Conservation (phyloP, 768 basidiomycete species). For the Hygrocybe punicea region DNA sequence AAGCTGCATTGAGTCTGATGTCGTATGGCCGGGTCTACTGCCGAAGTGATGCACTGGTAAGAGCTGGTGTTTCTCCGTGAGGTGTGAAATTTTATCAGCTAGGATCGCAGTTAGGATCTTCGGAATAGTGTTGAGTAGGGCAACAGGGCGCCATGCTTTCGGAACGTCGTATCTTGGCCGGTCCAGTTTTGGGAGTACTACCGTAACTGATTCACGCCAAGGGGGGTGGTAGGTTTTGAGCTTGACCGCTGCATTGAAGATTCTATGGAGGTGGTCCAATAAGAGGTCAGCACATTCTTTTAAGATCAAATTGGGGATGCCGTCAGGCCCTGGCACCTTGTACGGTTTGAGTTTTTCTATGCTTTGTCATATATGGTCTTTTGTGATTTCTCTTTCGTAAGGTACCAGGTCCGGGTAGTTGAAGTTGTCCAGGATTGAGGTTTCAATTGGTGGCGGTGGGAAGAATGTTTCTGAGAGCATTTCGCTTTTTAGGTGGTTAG, state of each 20-base stretch:
- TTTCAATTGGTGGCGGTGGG: constrained; percentile 10
- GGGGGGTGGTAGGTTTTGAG: too few species aligned
- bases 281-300: too few species aligned
- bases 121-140: constrained; percentile 29
- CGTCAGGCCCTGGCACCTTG: background rate
- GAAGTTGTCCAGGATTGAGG: constrained; percentile 1
- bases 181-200: too few species aligned
- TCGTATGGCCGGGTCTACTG: constrained; percentile 37
- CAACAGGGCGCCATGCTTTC: constrained; percentile 38
- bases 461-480: constrained; percentile 10
- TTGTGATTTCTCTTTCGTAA: background rate
- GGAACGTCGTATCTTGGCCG: constrained; percentile 32
- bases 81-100: constrained; percentile 19
- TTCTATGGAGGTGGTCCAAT: too few species aligned
- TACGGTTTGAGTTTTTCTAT: background rate
- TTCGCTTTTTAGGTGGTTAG: too few species aligned
- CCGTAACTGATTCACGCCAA: too few species aligned
- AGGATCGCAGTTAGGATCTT: constrained; percentile 28
- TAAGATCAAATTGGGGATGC: too few species aligned
- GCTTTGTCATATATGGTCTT: background rate
- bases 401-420: constrained; percentile 1
- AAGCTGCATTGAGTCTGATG: constrained; percentile 30
- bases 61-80: constrained; percentile 30
- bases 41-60: too few species aligned
- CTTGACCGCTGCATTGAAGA: too few species aligned